phyloP scores from a whole-genome alignment of 768 basidiomycete genomes.

The Imleria badia region DNA sequence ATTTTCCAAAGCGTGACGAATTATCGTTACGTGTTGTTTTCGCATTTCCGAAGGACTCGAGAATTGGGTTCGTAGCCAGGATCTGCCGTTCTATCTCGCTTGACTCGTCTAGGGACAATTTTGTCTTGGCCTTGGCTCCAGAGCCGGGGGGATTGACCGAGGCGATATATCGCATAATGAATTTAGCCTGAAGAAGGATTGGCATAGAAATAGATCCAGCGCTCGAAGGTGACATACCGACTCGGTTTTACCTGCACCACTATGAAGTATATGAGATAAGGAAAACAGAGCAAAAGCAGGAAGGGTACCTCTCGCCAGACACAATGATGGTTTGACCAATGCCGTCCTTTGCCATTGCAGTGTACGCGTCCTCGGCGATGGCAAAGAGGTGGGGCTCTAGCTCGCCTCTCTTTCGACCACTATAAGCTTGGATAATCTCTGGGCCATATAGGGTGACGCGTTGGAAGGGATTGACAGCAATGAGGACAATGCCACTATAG shows the following conservation, averaged over 20 bases:
- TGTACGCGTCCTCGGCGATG: constrained; percentile 98
- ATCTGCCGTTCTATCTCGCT: constrained; percentile 98
- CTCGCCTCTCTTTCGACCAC: constrained; percentile 87
- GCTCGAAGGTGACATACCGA: constrained; percentile 54
- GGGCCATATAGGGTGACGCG: constrained; percentile 96
- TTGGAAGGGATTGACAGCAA: constrained; percentile 98
- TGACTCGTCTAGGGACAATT: constrained; percentile 77
- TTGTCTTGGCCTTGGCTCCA: constrained; percentile 60
- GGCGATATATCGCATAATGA: constrained; percentile 98
- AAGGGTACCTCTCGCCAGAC: constrained; percentile 86
- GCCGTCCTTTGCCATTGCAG: constrained; percentile 91
- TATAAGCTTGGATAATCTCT: constrained; percentile 96
- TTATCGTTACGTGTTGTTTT: constrained; percentile 99
- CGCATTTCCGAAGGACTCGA: constrained; percentile 98
- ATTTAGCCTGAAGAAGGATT: constrained; percentile 69
- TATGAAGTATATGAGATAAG: constrained; percentile 33
- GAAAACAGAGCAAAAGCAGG: background rate
- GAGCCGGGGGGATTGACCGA: constrained; percentile 87
- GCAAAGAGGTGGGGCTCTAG: constrained; percentile 98
- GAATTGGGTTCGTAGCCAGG: constrained; percentile 97
- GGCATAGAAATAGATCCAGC: background rate
- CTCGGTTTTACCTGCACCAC: constrained; percentile 99
- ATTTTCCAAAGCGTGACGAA: constrained; percentile 98
- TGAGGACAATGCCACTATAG: constrained; percentile 97
- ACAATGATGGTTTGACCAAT: constrained; percentile 99